Conservation (phyloP, 106 monocot species). For the Acorus gramineus region DNA sequence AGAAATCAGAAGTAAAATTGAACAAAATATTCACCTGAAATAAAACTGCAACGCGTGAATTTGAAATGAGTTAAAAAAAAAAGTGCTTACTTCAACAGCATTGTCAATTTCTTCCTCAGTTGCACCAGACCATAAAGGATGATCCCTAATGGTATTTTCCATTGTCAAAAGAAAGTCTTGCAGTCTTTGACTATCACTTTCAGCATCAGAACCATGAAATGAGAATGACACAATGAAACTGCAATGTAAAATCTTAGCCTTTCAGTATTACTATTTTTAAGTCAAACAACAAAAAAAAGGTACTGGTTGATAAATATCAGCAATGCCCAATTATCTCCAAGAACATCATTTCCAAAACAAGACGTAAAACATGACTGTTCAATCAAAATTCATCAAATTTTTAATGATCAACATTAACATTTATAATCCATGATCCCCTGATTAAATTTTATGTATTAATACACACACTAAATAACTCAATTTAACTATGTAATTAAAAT, state of each 20-base stretch:
- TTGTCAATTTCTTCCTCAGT: constrained; percentile 27
- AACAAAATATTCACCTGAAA: too few species aligned
- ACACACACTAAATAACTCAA: too few species aligned
- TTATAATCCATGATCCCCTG: too few species aligned
- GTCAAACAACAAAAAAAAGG: neutral
- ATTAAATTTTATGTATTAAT: too few species aligned
- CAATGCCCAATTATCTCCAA: too few species aligned
- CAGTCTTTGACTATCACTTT: constrained; percentile 17
- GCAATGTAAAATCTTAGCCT: neutral
- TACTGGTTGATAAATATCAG: too few species aligned
- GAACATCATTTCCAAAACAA: too few species aligned
- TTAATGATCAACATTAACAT: too few species aligned
- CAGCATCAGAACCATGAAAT: constrained; percentile 14
- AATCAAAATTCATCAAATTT: too few species aligned
- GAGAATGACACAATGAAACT: constrained; percentile 32
- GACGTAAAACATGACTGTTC: too few species aligned
- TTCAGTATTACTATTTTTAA: neutral
- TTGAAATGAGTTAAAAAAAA: neutral
- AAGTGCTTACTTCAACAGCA: constrained; percentile 21
- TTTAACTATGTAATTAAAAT: too few species aligned
- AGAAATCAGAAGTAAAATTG: too few species aligned
- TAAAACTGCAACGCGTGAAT: neutral
- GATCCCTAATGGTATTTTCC: constrained; percentile 22
- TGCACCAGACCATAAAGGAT: constrained; percentile 31
- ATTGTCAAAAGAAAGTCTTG: constrained; percentile 22